Percentiles rank a stretch among this genome's conserved stretches.
phyloP scores from a whole-genome alignment of 805 yeast genomes.

The Yarrowia osloensis region DNA sequence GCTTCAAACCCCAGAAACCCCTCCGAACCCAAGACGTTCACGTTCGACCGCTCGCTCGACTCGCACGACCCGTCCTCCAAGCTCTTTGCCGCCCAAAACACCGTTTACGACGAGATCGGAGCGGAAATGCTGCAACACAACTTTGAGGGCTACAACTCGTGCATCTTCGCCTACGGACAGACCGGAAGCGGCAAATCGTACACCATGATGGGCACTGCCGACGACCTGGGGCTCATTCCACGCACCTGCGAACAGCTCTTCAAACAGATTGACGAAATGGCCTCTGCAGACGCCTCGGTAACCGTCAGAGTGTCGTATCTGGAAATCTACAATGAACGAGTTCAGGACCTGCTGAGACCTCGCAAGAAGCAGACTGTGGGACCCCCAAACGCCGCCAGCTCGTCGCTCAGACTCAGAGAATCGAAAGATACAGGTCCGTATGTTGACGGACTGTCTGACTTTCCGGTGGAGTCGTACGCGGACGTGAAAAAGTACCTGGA shows the following conservation, averaged over 20 bases:
- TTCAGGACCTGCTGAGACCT: conserved; percentile 57
- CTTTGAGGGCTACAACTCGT: conserved; percentile 69
- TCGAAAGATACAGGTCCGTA: conserved; percentile 67
- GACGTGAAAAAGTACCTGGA: conserved; percentile 53
- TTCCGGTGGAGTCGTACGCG: conserved; percentile 49
- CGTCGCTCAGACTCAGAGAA: conserved; percentile 59
- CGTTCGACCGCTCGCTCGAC: conserved; percentile 57
- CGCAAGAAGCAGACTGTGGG: conserved; percentile 10
- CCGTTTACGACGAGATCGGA: conserved; percentile 58
- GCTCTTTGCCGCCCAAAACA: conserved; percentile 51
- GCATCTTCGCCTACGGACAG: conserved; percentile 79
- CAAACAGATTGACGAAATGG: conserved; percentile 45
- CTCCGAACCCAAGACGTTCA: conserved; percentile 46
- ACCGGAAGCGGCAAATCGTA: conserved; percentile 83
- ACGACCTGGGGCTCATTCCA: conserved; percentile 67
- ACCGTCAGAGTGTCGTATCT: conserved; percentile 60
- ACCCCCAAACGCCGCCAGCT: conserved; percentile 31
- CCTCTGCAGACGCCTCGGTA: conserved; percentile 45
- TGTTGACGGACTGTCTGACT: conserved; percentile 66
- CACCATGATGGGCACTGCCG: conserved; percentile 69
- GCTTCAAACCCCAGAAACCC: conserved; percentile 36
- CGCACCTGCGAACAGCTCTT: conserved; percentile 57
- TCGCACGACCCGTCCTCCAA: conserved; percentile 46
- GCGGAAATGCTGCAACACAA: conserved; percentile 61
- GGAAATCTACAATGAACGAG: conserved; percentile 79